Evolutionary conservation across 371 early-diverging fungal species (phyloP), one percentile per base, ranked within the genome.

Genomic region (Phascolomyces articulosus): DNA sequence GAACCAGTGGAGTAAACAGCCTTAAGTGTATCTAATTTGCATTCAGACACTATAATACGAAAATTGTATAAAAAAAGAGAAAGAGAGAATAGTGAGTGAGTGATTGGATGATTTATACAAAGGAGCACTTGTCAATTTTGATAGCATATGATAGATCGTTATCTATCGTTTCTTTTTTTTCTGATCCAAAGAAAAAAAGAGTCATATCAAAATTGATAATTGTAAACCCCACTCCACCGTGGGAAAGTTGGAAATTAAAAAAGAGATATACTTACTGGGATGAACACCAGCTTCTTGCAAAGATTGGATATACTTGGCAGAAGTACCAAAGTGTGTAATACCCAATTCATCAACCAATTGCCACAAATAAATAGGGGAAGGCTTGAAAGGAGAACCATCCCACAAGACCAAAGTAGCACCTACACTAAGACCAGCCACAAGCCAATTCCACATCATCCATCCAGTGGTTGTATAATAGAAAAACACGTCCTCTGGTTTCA

Each of bases 401-500:
- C 93, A 98, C 4, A 93, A 76, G 3, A 97, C 94, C 40, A 96
- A 84, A 1, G 96, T 93, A 11, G 85, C 71, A 27, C 96, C 97
- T 13, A 91, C 79, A 29, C 89, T 79, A n/a, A 96, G 72, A 11
- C 86, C 96, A 16, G 89, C 75, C 0, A 96, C 87, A 24, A 97
- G 86, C 97, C 97, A 98, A 77, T 98, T 96, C 98, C 98, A 98
- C 98, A 98, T 98, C 98, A 98, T 98, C 98, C 97, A 96, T 9
- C 96, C 96, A 0, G 96, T 96, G 0, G 97, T 98, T 0, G 98
- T 95, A 74, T 97, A 98, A 66, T 98, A 95, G 67, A 98, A 91
- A 64, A 94, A 80, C 0, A 94, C 89, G 68, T 97, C 98, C 8
- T 86, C 79, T 1, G 84, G 72, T 0, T 71, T 79, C 73, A 96